Base-by-base conservation (phyloP, 1,284 basidiomycete species). In the Apiotrichum sp. region DNA sequence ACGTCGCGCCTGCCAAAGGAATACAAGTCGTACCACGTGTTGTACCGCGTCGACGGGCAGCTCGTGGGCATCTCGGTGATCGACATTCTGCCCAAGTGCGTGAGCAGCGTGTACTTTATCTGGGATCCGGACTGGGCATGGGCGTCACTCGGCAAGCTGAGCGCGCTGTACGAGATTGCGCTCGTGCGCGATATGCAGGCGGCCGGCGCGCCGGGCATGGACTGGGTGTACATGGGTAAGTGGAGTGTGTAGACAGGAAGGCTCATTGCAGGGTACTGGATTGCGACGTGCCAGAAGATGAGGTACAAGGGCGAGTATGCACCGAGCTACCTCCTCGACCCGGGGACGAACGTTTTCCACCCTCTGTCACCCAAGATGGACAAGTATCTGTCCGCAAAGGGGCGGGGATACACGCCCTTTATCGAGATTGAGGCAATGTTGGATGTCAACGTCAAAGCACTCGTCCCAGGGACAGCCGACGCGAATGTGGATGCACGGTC, bases 101-200 rank as follows among this genome's bases (percentile, higher is more conserved):
- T 98, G 4, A 95, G 91, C 13, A 91, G 88, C 62, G 95, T 98
- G 8, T 98, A 98, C 75, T 93, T 98, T 72, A 87, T 95, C 78
- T 98, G 96, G 77, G 84, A 92, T 66, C 83, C 85, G 7, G 80
- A 80, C 38, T 93, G 84, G 81, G 85, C 88, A 42, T 77, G 75
- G 75, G 75, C 75, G 8, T 68, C 68, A 10, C 71, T 97, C 32
- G 95, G 96, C 46, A 97, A 95, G 87, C 77, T 95, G 32, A 91
- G 88, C 62, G 92, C 88, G 1, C 71, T 97, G 59, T 81, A 87
- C 33, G 93, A 97, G 74, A 80, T 81, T 2, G 79, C 85, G 8
- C 79, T 95, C 41, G 86, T 82, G 2, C 78, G 77, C 42, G 87
- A 93, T 66, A 85, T 96, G 55, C 76, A 82, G 44, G 78, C 81